Evolutionary conservation across 352 stramenopile genomes (phyloP), one percentile per base, ranked within the genome.

Genomic region (Globisporangium radiosum): DNA sequence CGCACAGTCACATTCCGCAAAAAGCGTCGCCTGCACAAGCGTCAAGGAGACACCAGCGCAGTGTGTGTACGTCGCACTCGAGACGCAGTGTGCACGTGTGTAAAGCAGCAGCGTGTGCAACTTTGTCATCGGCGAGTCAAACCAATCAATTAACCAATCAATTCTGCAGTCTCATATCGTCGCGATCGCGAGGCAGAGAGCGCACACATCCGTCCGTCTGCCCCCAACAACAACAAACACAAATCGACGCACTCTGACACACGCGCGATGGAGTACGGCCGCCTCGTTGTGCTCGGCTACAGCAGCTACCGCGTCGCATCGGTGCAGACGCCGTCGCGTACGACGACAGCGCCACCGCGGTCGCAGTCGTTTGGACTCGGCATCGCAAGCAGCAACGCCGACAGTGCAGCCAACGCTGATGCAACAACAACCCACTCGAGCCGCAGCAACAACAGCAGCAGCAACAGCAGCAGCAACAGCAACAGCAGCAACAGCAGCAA

Each of bases 201-300:
- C 19, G 19, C 19, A 25, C 19, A 25, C 19, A 25, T 25, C 1
- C 19, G 19, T 25, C 19, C 45, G 17, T 33, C 13, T 50, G 15
- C 19, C 6, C 5, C 19, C 40, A 17, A 0, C 4, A 49, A 11
- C n/a, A 14, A 45, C 42, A 4, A 3, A 49, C 45, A 9, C 13
- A 7, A 3, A 49, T n/a, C 7, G 4, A 25, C 45, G n/a, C 45
- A n/a, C 5, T 25, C 19, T 25, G 15, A 50, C 45, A 50, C 19
- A 25, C 19, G 19, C 19, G 19, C 50, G 13, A 87, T 90, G 75
- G 81, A 91, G 66, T 92, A 92, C 67, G 83, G 83, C 44, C 78
- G 81, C n/a, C 74, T 92, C 47, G 81, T 92, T 5, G 83, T 92
- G 66, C 69, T 92, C 14, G 83, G 83, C 61, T 92, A 92, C 66